Evolutionary conservation across 2,329 filamentous ascomycete species (phyloP), one percentile per base, ranked within the genome.

Genomic region (Alternaria conjuncta): DNA sequence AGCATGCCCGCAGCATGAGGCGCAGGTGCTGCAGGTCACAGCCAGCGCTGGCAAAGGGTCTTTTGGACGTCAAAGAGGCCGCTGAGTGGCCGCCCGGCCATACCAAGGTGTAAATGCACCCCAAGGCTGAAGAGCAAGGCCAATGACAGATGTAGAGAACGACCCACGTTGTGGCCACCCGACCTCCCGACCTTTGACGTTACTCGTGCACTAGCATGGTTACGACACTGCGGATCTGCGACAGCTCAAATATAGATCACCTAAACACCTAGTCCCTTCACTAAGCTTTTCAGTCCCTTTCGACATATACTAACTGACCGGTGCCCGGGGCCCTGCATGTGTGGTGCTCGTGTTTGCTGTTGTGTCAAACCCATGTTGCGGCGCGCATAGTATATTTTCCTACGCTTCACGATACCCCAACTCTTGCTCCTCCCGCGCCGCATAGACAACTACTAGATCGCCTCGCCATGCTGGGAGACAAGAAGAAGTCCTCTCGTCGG

Each of bases 401-500:
- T 55, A 49, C 18, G 25, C 53, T 54, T 44, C 25, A 60, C 63
- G 28, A 55, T 47, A 28, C 23, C 41, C 45, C 46, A 10, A 26
- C 57, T 44, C 49, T 41, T 44, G n/a, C 46, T 36, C 20, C 43
- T 41, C 20, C 18, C 43, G 25, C 43, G 57, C 57, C 45, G 56
- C 51, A 32, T 28, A 45, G 32, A 26, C 28, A 43, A 25, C 26
- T 18, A 12, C 55, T 51, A 49, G 43, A 49, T 59, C 12, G 36
- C 36, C 12, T 61, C 56, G 49, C 63, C 60, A 71, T 72, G 65
- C 50, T 75, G 70, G 66, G 65, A 41, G 69, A 74, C 57, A 77
- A 74, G 69, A 79, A 77, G 67, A 73, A 72, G 55, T 70, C 76
- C n/a, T 73, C 66, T 66, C 68, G 69, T 50, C 65, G 78, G 64